Base-by-base conservation (phyloP, 2,329 filamentous ascomycete species). In the Penicillium sp. region DNA sequence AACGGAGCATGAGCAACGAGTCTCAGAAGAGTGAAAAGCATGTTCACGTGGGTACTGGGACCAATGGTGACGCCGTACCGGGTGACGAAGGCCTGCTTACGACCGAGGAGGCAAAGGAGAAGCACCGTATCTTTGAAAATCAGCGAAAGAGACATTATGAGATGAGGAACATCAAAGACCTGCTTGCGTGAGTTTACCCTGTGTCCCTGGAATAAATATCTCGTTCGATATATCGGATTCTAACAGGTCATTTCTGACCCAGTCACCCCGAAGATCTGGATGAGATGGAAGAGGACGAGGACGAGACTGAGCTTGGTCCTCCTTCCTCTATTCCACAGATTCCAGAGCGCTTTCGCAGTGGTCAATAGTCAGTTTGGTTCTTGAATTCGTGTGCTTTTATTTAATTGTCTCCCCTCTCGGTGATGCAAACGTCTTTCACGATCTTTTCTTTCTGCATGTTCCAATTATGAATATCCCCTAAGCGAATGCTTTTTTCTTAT, bases 111-210 rank as follows among this genome's bases (percentile, higher is more conserved):
- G 93, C 96, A 73, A 82, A 81, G 61, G 92, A 95, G 80, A 97
- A 98, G 81, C 95, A 99, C 77, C 86, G 84, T 71, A 87, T 90
- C 72, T 99, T 99, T 74, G 93, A 97, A 79, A 83, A 91, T 78
- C 83, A 92, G 81, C 86, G 95, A 70, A 97, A 95, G 87, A 93
- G 88, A 80, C 95, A 99, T 77, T 99, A 99, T 77, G 95, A 99
- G 82, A 99, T 99, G 95, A 92, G 86, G 78, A 90, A 95, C 71
- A 92, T 97, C 57, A 96, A 95, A 69, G 85, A 88, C 69, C 78
- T 98, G 53, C 84, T 99, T 63, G 93, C 92, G 87, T 88, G 75
- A 64, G 81, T 77, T 5, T 25, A 26, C 29, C 25, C 21, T 23
- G 5, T 11, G 25, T 21, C 14, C 25, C 43, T 21, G 14, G 7